Conservation (phyloP, 352 stramenopile genomes). For the Phytophthora cajani region DNA sequence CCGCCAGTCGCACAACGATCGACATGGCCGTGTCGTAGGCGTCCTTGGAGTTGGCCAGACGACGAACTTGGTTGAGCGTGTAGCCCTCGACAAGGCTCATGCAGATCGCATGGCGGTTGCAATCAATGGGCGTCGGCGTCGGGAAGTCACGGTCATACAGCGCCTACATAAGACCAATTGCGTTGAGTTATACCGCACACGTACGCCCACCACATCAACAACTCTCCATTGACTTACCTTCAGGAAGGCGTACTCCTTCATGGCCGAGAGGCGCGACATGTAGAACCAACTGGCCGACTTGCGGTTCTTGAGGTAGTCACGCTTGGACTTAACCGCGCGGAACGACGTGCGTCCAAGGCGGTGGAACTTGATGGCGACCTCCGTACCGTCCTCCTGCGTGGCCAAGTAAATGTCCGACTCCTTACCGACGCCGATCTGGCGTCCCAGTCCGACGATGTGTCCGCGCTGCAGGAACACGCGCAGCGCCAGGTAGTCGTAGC, state of each 20-base stretch:
- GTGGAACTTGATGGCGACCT: constrained; percentile 99
- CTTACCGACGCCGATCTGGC: constrained; percentile 98
- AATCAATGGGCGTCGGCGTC: constrained; percentile 97
- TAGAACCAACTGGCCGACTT: constrained; percentile 98
- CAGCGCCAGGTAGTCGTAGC: constrained; percentile 99
- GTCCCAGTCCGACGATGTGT: constrained; percentile 91
- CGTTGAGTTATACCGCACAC: neutral
- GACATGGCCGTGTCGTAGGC: constrained; percentile 96
- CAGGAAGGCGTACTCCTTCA: constrained; percentile 99
- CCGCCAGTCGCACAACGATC: constrained; percentile 96
- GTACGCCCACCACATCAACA: neutral
- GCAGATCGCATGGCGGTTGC: constrained; percentile 98
- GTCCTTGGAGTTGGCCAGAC: constrained; percentile 91
- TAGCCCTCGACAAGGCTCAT: constrained; percentile 97
- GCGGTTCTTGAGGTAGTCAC: constrained; percentile 98
- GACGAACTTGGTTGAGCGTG: constrained; percentile 95
- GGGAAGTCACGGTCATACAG: constrained; percentile 97
- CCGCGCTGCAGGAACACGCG: constrained; percentile 94
- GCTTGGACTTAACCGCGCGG: constrained; percentile 96
- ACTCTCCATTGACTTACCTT: constrained; percentile 60
- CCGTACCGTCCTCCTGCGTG: constrained; percentile 92
- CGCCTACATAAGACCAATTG: constrained; percentile 42
- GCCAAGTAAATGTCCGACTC: constrained; percentile 99
- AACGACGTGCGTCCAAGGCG: constrained; percentile 99
- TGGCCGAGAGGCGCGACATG: constrained; percentile 97